Base-by-base conservation (phyloP, 2,329 filamentous ascomycete species). In the Diaporthe longicolla region DNA sequence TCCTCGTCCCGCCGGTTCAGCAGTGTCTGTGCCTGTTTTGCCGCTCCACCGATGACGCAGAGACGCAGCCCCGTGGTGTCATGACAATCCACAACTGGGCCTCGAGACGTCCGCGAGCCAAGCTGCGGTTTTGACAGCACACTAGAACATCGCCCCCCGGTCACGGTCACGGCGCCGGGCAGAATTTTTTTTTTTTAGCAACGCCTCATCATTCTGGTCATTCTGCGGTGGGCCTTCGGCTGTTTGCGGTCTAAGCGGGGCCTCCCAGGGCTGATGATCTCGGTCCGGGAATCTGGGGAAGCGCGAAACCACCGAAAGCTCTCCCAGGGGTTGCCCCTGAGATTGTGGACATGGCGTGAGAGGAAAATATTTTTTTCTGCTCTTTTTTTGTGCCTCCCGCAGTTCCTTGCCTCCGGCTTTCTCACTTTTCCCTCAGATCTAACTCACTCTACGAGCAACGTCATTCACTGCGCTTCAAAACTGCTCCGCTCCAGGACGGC, bases 221-320 rank as follows among this genome's bases (percentile, higher is more conserved):
- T 37, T 66, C 45, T 66, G 45, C 63, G n/a, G n/a, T 52, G 45
- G 43, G 19, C 7, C 63, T 50, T 72, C 52, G 72, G 68, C 68
- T 71, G 29, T 54, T 66, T 59, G 59, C 69, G 72, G 57, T n/a
- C 58, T 7, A 57, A 32, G 72, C 43, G 66, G 72, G n/a, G 40
- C 69, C 52, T 61, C 32, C 29, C 73, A 72, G 73, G 73, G 70
- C 70, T 72, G 61, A 72, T 65, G 54, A 50, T 57, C 55, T 65
- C 54, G 52, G 68, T 48, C 70, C 48, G 71, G 43, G 45, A 74
- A 72, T 72, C 73, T 55, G 73, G 73, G 73, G 73, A 72, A 74
- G 45, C 26, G 61, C 58, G 45, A 72, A 66, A 37, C 50, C 55
- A n/a, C 68, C 58, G 48, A 50, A 37, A 40, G 43, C 45, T 29